A percentile compares a stretch with the other conserved stretches of the same genome.
These are phyloP conservation scores for Paecilomyces niveus DNA, from an alignment of 2,329 filamentous ascomycete species.

Conservation along the genomic window DNA sequence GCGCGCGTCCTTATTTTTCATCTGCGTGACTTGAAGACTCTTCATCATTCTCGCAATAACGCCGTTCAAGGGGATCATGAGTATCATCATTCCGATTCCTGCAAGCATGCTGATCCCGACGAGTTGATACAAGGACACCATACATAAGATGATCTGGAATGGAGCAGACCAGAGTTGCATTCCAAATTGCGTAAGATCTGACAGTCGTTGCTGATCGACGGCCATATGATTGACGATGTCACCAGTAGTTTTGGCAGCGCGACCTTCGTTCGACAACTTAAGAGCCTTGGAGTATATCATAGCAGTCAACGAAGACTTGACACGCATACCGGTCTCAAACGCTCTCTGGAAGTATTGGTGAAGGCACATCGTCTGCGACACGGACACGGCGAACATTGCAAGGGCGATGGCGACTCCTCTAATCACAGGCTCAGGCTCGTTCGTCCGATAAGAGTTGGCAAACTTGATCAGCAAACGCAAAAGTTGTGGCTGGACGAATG, in stretches of 20 bases:
- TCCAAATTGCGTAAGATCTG: conserved; percentile 90
- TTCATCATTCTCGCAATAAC: conserved; percentile 91
- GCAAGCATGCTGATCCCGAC: conserved; percentile 93
- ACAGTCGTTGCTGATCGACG: conserved; percentile 89
- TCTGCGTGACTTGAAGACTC: conserved; percentile 86
- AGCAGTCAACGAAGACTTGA: conserved; percentile 83
- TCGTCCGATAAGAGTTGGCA: conserved; percentile 64
- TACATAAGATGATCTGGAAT: conserved; percentile 92
- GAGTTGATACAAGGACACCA: conserved; percentile 92
- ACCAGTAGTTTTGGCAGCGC: conserved; percentile 80
- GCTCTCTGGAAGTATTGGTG: conserved; percentile 97
- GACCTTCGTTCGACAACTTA: conserved; percentile 84
- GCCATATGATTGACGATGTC: conserved; percentile 99
- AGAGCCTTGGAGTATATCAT: conserved; percentile 91
- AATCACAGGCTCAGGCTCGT: conserved; percentile 65
- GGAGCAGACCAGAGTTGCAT: conserved; percentile 95
- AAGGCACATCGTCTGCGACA: conserved; percentile 79
- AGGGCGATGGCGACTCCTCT: conserved; percentile 81
- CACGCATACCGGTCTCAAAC: conserved; percentile 93
- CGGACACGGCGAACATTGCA: conserved; percentile 83
- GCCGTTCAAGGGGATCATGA: conserved; percentile 96
- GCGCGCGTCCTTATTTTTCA: conserved; percentile 97
- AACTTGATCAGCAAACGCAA: conserved; percentile 77
- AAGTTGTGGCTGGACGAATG: conserved; percentile 87
- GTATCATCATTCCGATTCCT: conserved; percentile 86